Conservation (phyloP, 352 stramenopile genomes). For the Globisporangium uncinulatum region DNA sequence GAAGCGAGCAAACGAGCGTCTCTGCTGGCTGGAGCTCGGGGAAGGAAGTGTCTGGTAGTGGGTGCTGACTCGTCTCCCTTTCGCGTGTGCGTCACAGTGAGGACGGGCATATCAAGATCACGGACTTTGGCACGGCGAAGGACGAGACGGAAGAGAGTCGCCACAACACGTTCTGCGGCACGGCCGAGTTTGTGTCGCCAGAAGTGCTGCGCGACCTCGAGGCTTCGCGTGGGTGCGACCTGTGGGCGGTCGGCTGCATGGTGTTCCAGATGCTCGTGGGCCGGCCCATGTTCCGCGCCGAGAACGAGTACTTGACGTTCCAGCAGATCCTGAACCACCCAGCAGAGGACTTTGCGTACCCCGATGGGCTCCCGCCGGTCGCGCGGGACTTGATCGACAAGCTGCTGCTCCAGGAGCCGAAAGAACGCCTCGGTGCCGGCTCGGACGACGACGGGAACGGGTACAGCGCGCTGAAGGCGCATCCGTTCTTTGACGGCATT, state of each 20-base stretch:
- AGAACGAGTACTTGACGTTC: constrained; percentile 91
- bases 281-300: constrained; percentile 76
- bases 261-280: constrained; percentile 88
- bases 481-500: constrained; percentile 83
- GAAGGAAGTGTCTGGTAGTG: neutral
- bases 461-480: constrained; percentile 62
- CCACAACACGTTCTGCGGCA: constrained; percentile 88
- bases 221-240: constrained; percentile 75
- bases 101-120: constrained; percentile 87
- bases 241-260: constrained; percentile 91
- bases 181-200: constrained; percentile 89
- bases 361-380: constrained; percentile 43
- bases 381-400: constrained; percentile 73
- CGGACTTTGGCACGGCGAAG: constrained; percentile 88
- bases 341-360: constrained; percentile 73
- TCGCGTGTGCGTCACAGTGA: constrained; percentile 31
- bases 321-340: constrained; percentile 87
- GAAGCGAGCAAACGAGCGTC: neutral
- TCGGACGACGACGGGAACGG: constrained; percentile 71
- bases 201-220: constrained; percentile 86
- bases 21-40: neutral
- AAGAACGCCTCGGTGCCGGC: constrained; percentile 61
- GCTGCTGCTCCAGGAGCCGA: constrained; percentile 72
- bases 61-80: no score
- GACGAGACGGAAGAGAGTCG: constrained; percentile 75